Evolutionary conservation across 129 eudicot species (phyloP), one percentile per base, ranked within the genome.

Genomic region (Cynara cardunculus): DNA sequence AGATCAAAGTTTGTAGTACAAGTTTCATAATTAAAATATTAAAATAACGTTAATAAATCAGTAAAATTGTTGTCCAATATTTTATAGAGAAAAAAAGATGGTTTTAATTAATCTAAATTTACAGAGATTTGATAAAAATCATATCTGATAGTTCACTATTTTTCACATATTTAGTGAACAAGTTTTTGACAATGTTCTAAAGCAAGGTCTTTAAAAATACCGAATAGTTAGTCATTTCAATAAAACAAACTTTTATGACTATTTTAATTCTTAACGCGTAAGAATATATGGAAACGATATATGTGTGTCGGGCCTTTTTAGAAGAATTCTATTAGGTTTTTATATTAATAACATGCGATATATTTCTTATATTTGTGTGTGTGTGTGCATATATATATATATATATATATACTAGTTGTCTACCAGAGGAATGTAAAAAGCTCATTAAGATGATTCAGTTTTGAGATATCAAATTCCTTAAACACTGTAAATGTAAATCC

Each of bases 401-500:
- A n/a, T n/a, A n/a, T n/a, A n/a, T n/a, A n/a, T n/a, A n/a, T n/a
- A n/a, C n/a, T n/a, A n/a, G n/a, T n/a, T n/a, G n/a, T n/a, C n/a
- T n/a, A n/a, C n/a, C n/a, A n/a, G n/a, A n/a, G n/a, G n/a, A n/a
- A n/a, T n/a, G n/a, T n/a, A n/a, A n/a, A n/a, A n/a, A n/a, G n/a
- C n/a, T n/a, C n/a, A n/a, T n/a, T n/a, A n/a, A n/a, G n/a, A n/a
- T n/a, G n/a, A n/a, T n/a, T n/a, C n/a, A n/a, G n/a, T n/a, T n/a
- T n/a, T n/a, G n/a, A n/a, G n/a, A n/a, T n/a, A n/a, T n/a, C n/a
- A n/a, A n/a, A n/a, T n/a, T n/a, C n/a, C n/a, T n/a, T n/a, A 91
- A 71, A 66, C 85, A 83, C 85, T 85, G 74, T 37, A 93, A 87
- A 31, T 87, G 89, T 72, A 93, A 86, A 87, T 89, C 92, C 62